Evolutionary conservation across 2,329 filamentous ascomycete genomes (phyloP).

Genomic region (Phoma sp.): DNA sequence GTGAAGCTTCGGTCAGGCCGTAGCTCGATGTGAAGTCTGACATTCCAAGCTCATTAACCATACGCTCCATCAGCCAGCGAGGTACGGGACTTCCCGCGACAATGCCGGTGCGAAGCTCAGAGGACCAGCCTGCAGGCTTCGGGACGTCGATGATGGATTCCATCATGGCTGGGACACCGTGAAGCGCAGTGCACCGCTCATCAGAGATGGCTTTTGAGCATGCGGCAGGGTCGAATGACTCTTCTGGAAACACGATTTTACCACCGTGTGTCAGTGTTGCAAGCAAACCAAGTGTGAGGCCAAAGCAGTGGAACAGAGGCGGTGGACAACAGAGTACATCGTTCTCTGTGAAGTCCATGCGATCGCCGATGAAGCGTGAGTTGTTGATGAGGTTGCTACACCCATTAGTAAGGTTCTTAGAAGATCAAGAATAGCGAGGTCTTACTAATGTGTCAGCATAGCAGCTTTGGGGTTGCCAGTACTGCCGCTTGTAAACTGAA

Average conservation of each 20-base stretch:
- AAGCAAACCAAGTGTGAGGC: slow-evolving; percentile 77
- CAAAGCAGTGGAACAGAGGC: slow-evolving; percentile 86
- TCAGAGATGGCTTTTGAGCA: slow-evolving; percentile 67
- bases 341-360: slow-evolving; percentile 69
- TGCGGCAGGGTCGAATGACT: slow-evolving; percentile 73
- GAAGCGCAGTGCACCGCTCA: slow-evolving; percentile 68
- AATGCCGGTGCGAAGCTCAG: slow-evolving; percentile 72
- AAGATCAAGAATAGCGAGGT: neutral
- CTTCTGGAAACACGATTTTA: slow-evolving; percentile 75
- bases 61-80: slow-evolving; percentile 73
- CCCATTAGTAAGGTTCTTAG: neutral
- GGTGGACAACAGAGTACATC: slow-evolving; percentile 82
- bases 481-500: slow-evolving; percentile 49
- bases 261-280: slow-evolving; percentile 75
- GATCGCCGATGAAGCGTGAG: slow-evolving; percentile 63
- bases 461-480: slow-evolving; percentile 49
- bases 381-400: slow-evolving; percentile 50
- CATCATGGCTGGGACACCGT: slow-evolving; percentile 87
- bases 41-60: slow-evolving; percentile 76
- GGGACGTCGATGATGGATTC: slow-evolving; percentile 64
- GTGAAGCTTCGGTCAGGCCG: slow-evolving; percentile 77
- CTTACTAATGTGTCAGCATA: slow-evolving; percentile 49
- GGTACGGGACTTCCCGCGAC: slow-evolving; percentile 81
- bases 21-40: slow-evolving; percentile 66
- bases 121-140: slow-evolving; percentile 54